These are phyloP conservation scores for Bryopsis sp. DNA, from an alignment of 139 green algal species.

Conservation along the genomic window DNA sequence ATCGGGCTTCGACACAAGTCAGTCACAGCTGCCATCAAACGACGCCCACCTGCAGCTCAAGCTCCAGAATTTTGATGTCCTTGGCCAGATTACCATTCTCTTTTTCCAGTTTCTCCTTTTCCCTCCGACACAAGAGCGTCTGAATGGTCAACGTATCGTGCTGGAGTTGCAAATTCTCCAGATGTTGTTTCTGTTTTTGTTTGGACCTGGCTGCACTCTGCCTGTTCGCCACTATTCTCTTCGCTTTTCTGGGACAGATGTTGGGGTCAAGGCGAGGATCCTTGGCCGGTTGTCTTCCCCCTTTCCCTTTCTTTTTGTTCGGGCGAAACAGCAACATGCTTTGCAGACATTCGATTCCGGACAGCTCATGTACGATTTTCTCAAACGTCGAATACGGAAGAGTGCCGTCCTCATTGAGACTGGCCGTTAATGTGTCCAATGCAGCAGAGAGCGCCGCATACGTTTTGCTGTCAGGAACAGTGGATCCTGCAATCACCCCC, in stretches of 20 bases:
- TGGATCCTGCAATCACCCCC: too few relatives aligned
- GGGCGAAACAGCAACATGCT: slow-evolving; percentile 20
- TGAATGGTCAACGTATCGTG: slow-evolving; percentile 20
- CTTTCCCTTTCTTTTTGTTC: slow-evolving; percentile 49
- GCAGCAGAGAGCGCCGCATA: slow-evolving; percentile 10
- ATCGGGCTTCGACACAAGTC: too few relatives aligned
- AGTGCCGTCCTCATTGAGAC: slow-evolving; percentile 2
- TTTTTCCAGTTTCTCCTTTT: slow-evolving; percentile 19
- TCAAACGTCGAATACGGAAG: slow-evolving; percentile 11
- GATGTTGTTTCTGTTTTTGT: slow-evolving; percentile 54
- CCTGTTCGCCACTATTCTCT: slow-evolving; percentile 70
- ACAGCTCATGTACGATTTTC: slow-evolving; percentile 20
- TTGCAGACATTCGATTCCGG: slow-evolving; percentile 19
- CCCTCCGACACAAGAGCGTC: slow-evolving; percentile 6
- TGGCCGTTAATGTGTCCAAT: slow-evolving; percentile 3
- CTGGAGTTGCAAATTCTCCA: slow-evolving; percentile 17
- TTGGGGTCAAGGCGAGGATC: slow-evolving; percentile 71
- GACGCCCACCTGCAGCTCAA: slow-evolving; percentile 16
- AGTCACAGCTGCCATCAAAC: too few relatives aligned
- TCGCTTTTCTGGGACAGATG: slow-evolving; percentile 62
- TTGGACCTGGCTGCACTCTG: slow-evolving; percentile 59
- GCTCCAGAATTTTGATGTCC: slow-evolving; percentile 7
- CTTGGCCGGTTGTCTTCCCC: slow-evolving; percentile 51
- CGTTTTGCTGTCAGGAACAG: not conserved
- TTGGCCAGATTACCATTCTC: not conserved